These are phyloP conservation scores for Clonostachys sp. DNA, from an alignment of 2,329 filamentous ascomycete species.

Conservation along the genomic window DNA sequence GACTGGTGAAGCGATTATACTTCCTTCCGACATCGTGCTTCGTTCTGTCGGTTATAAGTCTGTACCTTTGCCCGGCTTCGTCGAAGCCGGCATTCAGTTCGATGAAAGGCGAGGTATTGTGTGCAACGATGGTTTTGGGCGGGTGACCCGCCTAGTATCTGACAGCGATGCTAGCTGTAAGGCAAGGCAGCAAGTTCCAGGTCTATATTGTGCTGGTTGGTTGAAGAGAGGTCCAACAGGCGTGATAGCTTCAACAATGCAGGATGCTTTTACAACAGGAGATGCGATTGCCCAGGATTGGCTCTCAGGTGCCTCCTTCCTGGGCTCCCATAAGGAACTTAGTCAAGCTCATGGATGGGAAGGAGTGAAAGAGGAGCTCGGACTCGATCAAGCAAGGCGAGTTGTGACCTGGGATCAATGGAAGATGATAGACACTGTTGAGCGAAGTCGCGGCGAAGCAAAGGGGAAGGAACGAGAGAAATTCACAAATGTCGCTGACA, in stretches of 20 bases:
- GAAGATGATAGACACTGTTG: constrained; percentile 74
- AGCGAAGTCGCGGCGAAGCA: constrained; percentile 60
- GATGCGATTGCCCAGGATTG: constrained; percentile 83
- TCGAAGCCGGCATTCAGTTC: constrained; percentile 72
- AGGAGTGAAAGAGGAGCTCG: constrained; percentile 58
- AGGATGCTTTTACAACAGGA: constrained; percentile 85
- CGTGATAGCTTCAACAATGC: constrained; percentile 94
- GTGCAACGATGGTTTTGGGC: constrained; percentile 74
- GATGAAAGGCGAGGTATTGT: constrained; percentile 71
- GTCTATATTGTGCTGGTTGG: constrained; percentile 93
- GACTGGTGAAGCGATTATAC: constrained; percentile 41
- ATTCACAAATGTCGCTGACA: constrained; percentile 51
- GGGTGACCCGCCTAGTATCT: constrained; percentile 46
- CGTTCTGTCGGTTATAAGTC: constrained; percentile 95
- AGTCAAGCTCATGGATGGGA: constrained; percentile 62
- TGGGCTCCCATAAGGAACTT: constrained; percentile 13
- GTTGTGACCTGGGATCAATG: constrained; percentile 82
- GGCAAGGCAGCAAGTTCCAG: constrained; percentile 45
- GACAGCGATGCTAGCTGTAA: constrained; percentile 16
- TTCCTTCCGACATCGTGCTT: constrained; percentile 73
- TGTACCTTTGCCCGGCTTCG: constrained; percentile 68
- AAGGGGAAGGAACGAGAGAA: constrained; percentile 77
- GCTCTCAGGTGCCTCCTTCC: constrained; percentile 36
- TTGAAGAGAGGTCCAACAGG: constrained; percentile 92
- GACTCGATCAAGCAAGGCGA: constrained; percentile 44